Percentiles rank a stretch among this genome's conserved stretches.
Conservation (phyloP, 352 stramenopile genomes). For the Plasmopara halstedii region DNA sequence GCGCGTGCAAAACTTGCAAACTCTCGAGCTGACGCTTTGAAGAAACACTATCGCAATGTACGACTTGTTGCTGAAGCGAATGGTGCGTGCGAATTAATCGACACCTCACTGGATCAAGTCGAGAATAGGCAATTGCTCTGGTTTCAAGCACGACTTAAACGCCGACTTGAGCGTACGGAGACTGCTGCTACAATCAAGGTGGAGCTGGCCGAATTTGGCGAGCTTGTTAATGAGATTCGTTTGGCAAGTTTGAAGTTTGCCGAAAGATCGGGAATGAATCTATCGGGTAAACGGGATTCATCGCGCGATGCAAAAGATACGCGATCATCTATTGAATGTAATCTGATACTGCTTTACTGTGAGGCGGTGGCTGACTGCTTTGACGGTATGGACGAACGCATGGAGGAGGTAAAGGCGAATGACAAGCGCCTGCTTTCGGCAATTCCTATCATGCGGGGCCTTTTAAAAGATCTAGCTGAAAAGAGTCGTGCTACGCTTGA, state of each 20-base stretch:
- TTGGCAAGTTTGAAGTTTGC: conserved; percentile 70
- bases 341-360: conserved; percentile 47
- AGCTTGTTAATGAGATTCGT: conserved; percentile 76
- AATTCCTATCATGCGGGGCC: conserved; percentile 46
- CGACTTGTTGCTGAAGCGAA: conserved; percentile 75
- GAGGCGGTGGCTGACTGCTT: conserved; percentile 70
- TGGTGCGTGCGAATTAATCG: conserved; percentile 65
- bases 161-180: conserved; percentile 60
- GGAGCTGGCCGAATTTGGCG: conserved; percentile 73
- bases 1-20: conserved; percentile 60
- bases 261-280: conserved; percentile 80
- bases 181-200: conserved; percentile 83
- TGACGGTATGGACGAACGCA: conserved; percentile 69
- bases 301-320: conserved; percentile 64
- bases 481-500: conserved; percentile 47
- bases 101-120: conserved; percentile 67
- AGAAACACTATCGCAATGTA: conserved; percentile 86
- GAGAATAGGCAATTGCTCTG: conserved; percentile 61
- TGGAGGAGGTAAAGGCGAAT: conserved; percentile 75
- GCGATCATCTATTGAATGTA: conserved; percentile 67
- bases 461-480: conserved; percentile 59
- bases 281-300: conserved; percentile 71
- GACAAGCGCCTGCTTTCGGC: conserved; percentile 74
- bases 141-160: conserved; percentile 72
- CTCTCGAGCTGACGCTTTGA: conserved; percentile 62